Conservation (phyloP, 176 grass and related monocot species). For the Musa beccarii region DNA sequence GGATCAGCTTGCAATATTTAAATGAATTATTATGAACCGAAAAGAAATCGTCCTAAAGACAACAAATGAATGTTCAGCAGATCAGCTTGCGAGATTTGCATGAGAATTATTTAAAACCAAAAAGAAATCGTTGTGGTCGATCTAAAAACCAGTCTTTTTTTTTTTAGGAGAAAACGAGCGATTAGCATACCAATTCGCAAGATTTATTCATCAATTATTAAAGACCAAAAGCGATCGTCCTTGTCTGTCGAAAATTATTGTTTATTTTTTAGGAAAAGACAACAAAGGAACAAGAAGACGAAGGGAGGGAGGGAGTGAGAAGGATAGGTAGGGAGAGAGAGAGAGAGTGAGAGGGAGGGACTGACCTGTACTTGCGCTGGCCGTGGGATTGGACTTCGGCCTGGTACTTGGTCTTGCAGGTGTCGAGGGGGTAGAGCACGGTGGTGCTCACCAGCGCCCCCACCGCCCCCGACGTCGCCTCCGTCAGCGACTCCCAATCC, state of each 20-base stretch:
- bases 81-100: no score
- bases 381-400: slow-evolving; percentile 73
- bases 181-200: no score
- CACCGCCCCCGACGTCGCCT: slow-evolving; percentile 90
- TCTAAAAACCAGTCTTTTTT: no score
- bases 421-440: slow-evolving; percentile 89
- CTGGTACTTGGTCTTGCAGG: slow-evolving; percentile 95
- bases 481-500: slow-evolving; percentile 85
- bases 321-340: no score
- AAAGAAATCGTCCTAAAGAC: no score
- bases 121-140: no score
- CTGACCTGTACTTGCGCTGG: slow-evolving; percentile 61
- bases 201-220: neutral
- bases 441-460: slow-evolving; percentile 86
- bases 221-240: neutral
- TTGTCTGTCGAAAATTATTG: neutral
- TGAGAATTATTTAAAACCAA: no score
- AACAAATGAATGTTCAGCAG: no score
- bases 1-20: no score
- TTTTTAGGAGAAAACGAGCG: no score
- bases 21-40: no score
- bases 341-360: no score
- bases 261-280: neutral
- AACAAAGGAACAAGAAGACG: neutral
- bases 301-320: neutral